These are phyloP conservation scores for Mycena vulgaris DNA, from an alignment of 768 basidiomycete genomes.

Conservation along the genomic window DNA sequence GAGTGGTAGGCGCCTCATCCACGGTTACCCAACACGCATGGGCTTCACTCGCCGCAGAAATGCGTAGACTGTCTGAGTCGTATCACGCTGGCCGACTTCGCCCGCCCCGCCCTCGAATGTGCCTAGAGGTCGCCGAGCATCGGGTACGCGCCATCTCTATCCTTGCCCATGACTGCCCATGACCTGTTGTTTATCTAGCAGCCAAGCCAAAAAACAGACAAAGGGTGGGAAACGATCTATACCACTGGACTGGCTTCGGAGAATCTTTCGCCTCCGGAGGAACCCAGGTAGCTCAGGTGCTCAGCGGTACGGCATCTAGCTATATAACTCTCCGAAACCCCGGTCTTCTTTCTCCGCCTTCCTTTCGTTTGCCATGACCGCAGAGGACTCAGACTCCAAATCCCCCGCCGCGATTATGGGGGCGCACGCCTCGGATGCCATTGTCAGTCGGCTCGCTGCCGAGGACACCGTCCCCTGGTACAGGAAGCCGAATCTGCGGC, in stretches of 20 bases:
- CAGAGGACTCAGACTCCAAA: background rate
- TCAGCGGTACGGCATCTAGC: background rate
- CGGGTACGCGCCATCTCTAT: too few relatives aligned
- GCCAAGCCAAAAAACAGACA: background rate
- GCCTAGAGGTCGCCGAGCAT: too few relatives aligned
- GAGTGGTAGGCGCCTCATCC: too few relatives aligned
- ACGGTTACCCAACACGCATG: too few relatives aligned
- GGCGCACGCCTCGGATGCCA: slow-evolving; percentile 39
- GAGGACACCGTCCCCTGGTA: slow-evolving; percentile 75
- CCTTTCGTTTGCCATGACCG: background rate
- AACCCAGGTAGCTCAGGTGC: background rate
- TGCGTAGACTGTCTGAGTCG: too few relatives aligned
- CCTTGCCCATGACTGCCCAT: too few relatives aligned
- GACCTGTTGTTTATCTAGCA: background rate
- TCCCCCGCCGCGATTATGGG: background rate
- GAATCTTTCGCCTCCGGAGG: background rate
- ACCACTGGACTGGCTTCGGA: background rate
- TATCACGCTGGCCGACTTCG: too few relatives aligned
- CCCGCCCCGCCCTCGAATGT: too few relatives aligned
- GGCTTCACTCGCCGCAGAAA: too few relatives aligned
- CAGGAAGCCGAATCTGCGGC: slow-evolving; percentile 69
- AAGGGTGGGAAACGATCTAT: background rate
- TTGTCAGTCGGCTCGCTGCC: slow-evolving; percentile 60
- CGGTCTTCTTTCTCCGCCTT: background rate
- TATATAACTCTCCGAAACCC: background rate